Conservation (phyloP, 2,329 filamentous ascomycete genomes). For the Cryphonectria parasitica region DNA sequence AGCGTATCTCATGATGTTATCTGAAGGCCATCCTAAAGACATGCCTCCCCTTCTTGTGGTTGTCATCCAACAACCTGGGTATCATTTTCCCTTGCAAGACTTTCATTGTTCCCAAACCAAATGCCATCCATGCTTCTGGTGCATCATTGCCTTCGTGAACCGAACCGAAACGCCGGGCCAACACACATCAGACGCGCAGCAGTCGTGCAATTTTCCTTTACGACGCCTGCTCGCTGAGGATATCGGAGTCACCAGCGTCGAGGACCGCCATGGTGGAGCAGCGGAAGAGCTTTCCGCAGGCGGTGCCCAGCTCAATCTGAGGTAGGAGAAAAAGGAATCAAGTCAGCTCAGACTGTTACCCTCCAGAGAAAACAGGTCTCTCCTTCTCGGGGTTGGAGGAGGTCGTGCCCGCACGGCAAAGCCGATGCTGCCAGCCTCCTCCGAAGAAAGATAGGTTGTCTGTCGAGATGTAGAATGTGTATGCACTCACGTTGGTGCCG, state of each 20-base stretch:
- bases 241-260: constrained; percentile 98
- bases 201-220: constrained; percentile 44
- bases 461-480: constrained; percentile 12
- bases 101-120: constrained; percentile 26
- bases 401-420: constrained; percentile 29
- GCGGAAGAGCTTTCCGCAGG: constrained; percentile 98
- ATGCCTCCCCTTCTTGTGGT: constrained; percentile 17
- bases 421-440: constrained; percentile 7
- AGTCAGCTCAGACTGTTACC: constrained; percentile 68
- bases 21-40: constrained; percentile 21
- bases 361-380: constrained; percentile 80
- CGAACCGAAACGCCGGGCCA: constrained; percentile 28
- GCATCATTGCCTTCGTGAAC: constrained; percentile 21
- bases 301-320: constrained; percentile 97
- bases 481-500: constrained; percentile 92
- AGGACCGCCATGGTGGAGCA: constrained; percentile 97
- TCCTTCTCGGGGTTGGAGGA: constrained; percentile 80
- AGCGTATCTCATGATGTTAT: constrained; percentile 28
- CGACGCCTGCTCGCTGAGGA: constrained; percentile 77
- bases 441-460: constrained; percentile 27
- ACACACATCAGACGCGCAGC: not conserved
- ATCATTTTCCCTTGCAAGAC: constrained; percentile 24
- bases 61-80: constrained; percentile 27
- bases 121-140: constrained; percentile 13
- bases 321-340: constrained; percentile 36